These are phyloP conservation scores for Laetiporus sulphureus DNA, from an alignment of 1,284 basidiomycete genomes.

Conservation along the genomic window DNA sequence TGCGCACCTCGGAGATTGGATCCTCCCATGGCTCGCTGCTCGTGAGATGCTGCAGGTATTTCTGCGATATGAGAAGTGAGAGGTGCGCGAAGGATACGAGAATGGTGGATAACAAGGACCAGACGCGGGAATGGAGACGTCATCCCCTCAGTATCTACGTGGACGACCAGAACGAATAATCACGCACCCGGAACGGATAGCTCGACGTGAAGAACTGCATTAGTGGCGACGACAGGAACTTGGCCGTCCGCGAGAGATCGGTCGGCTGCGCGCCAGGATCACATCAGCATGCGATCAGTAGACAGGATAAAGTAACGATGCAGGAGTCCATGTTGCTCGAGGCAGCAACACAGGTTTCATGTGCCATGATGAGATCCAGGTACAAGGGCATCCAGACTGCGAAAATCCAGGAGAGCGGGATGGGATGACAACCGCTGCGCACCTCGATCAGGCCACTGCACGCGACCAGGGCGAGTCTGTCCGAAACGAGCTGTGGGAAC, in stretches of 20 bases:
- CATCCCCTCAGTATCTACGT: neutral
- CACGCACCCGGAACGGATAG: conserved; percentile 47
- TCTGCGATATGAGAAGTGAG: conserved; percentile 24
- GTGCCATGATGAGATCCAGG: too few relatives aligned
- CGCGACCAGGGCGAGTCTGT: conserved; percentile 58
- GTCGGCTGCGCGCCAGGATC: conserved; percentile 32
- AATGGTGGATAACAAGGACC: neutral
- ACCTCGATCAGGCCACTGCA: conserved; percentile 65
- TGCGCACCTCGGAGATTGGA: conserved; percentile 33
- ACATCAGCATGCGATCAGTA: conserved; percentile 1
- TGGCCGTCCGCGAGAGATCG: conserved; percentile 63
- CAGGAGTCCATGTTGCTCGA: too few relatives aligned
- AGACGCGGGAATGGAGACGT: too few relatives aligned
- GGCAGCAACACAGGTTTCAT: too few relatives aligned
- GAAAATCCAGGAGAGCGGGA: too few relatives aligned
- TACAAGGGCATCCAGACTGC: too few relatives aligned
- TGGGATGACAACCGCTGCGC: conserved; percentile 8
- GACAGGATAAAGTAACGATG: too few relatives aligned
- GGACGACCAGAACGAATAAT: neutral
- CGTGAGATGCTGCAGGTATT: conserved; percentile 44
- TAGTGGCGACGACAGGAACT: conserved; percentile 66
- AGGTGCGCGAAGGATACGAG: neutral
- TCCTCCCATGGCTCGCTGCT: conserved; percentile 24
- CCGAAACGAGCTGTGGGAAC: conserved; percentile 63
- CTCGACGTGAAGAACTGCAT: conserved; percentile 58